Evolutionary conservation across 768 basidiomycete genomes (phyloP).

Genomic region (Collybiopsis luxurians): DNA sequence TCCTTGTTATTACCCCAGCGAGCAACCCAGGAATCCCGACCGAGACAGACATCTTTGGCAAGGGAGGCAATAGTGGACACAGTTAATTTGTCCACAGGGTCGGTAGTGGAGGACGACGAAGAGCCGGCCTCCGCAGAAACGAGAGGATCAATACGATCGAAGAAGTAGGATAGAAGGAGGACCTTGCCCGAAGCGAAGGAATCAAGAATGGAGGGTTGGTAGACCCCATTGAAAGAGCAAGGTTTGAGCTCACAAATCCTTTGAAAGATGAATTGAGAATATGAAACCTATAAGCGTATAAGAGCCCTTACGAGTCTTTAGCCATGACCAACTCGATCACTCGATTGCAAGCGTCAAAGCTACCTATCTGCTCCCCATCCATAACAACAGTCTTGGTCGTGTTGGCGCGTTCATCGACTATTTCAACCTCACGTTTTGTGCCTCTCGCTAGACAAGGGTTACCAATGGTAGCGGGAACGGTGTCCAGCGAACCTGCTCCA

Average conservation of each 20-base stretch:
- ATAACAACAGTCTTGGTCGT: constrained; percentile 69
- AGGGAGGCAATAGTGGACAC: constrained; percentile 61
- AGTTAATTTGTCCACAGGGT: constrained; percentile 29
- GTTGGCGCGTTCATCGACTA: constrained; percentile 47
- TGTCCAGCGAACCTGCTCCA: constrained; percentile 1
- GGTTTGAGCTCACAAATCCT: constrained; percentile 90
- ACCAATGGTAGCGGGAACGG: constrained; percentile 33
- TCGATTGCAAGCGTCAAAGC: constrained; percentile 82
- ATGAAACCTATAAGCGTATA: not conserved
- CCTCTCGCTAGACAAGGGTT: constrained; percentile 84
- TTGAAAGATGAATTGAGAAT: not conserved
- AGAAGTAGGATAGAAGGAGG: constrained; percentile 96
- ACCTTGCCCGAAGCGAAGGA: constrained; percentile 85
- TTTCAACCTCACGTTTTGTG: constrained; percentile 58
- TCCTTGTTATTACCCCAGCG: constrained; percentile 38
- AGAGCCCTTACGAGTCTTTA: constrained; percentile 78
- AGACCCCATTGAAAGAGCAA: constrained; percentile 96
- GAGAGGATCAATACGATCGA: constrained; percentile 87
- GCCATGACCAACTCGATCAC: constrained; percentile 88
- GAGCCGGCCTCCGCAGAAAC: constrained; percentile 28
- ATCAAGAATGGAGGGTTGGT: constrained; percentile 90
- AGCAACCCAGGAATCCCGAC: constrained; percentile 56
- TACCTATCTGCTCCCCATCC: constrained; percentile 78
- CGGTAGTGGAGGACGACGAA: not conserved
- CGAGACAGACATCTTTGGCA: constrained; percentile 73